Evolutionary conservation across 2,329 filamentous ascomycete species (phyloP), one percentile per base, ranked within the genome.

Genomic region (Aspergillus sp.): DNA sequence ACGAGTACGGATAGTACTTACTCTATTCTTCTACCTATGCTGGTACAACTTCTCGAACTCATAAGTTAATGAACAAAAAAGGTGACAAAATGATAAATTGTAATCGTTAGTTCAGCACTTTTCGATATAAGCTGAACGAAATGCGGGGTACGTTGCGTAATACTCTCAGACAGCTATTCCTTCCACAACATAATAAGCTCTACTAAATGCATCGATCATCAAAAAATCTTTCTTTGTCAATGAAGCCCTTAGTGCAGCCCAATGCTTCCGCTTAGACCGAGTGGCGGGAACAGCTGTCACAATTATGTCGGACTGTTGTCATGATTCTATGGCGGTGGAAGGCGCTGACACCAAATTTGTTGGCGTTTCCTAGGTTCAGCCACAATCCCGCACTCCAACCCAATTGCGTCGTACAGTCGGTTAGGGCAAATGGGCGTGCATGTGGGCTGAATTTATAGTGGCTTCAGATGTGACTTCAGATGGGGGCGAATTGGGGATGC

Each of bases 331-430:
- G 3, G 23, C 23, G 23, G 12, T 25, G 15, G n/a, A n/a, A 6
- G 44, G 6, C 23, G 12, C 21, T 27, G 21, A 23, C 44, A n/a
- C 44, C 44, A 46, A 9, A 8, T 27, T 31, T 25, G 46, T n/a
- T 44, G 50, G 39, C 50, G 50, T 37, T 31, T 33, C 49, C 44
- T 52, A 52, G 49, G 23, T 21, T 52, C 49, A 51, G 48, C 48
- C 48, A 51, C 37, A 44, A 14, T 52, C 17, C 23, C 35, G 3
- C 15, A 15, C 23, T 31, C 19, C 31, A 33, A 19, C n/a, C 39
- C 49, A 43, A 52, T 52, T n/a, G 49, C 33, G 49, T 41, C 33
- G 15, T 43, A 31, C 49, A 41, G 23, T 43, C 49, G n/a, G 23
- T 21, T 52, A 52, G 39, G 49, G 37, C 23, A 51, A 25, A 40